phyloP scores from a whole-genome alignment of 352 stramenopile species.

The Discostella stelligera region DNA sequence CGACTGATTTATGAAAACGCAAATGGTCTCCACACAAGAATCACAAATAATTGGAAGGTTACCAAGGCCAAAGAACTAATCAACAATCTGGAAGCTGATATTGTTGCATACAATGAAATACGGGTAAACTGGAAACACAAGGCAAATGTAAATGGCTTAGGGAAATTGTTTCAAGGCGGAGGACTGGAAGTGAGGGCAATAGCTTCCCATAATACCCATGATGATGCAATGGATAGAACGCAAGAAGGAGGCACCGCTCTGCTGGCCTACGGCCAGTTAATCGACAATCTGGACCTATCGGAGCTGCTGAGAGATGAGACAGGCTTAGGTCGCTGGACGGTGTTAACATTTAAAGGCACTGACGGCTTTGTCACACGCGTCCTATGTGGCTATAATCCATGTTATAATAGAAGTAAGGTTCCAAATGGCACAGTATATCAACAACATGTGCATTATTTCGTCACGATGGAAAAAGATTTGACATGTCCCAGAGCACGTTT shows the following conservation, averaged over 20 bases:
- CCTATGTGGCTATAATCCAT: not conserved
- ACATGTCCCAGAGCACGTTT: constrained; percentile 4
- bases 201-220: not conserved
- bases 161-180: constrained; percentile 26
- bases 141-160: constrained; percentile 17
- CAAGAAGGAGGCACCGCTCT: not conserved
- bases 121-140: constrained; percentile 20
- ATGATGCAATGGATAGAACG: not conserved
- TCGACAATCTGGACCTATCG: not conserved
- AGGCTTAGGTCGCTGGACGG: no score
- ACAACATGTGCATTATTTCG: not conserved
- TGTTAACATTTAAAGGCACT: no score
- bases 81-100: constrained; percentile 29
- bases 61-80: constrained; percentile 31
- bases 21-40: constrained; percentile 18
- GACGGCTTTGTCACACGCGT: not conserved
- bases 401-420: not conserved
- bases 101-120: constrained; percentile 15
- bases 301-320: no score
- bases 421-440: not conserved
- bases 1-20: constrained; percentile 25
- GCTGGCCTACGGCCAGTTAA: not conserved
- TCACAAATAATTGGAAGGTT: constrained; percentile 25
- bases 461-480: not conserved
- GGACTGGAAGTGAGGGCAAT: not conserved